phyloP scores from a whole-genome alignment of 2,329 filamentous ascomycete genomes.

The Alternaria rosae region DNA sequence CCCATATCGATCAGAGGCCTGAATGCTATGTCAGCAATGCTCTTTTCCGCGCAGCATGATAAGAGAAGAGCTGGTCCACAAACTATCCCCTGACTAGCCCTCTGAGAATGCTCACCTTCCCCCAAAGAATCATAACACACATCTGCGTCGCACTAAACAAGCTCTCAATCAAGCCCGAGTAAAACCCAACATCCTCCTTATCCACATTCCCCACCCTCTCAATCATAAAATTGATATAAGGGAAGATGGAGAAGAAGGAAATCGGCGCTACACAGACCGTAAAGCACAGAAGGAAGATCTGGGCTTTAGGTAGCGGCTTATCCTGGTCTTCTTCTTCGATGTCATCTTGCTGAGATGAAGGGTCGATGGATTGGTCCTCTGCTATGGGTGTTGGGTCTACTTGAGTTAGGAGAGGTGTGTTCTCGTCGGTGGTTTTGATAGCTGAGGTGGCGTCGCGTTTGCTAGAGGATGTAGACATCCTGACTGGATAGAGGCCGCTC shows the following conservation, averaged over 20 bases:
- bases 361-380: conserved; percentile 12
- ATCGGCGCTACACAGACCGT: conserved; percentile 76
- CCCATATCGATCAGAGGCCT: conserved; percentile 70
- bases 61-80: too few species aligned
- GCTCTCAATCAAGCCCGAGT: conserved; percentile 74
- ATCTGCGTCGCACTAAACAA: conserved; percentile 80
- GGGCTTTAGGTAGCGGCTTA: conserved; percentile 48
- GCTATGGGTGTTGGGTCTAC: conserved; percentile 23
- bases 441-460: neutral
- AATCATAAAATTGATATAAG: conserved; percentile 82
- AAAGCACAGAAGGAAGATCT: conserved; percentile 77
- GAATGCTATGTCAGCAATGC: neutral
- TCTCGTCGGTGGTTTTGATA: conserved; percentile 29
- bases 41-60: neutral
- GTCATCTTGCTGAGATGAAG: neutral
- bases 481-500: neutral
- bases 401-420: conserved; percentile 37
- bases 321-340: conserved; percentile 25
- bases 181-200: conserved; percentile 77
- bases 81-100: too few species aligned
- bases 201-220: conserved; percentile 68
- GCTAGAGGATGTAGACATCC: conserved; percentile 6
- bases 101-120: conserved; percentile 27
- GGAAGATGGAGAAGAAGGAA: conserved; percentile 84
- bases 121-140: conserved; percentile 79